phyloP scores from a whole-genome alignment of 2,329 filamentous ascomycete genomes.

The Colletotrichum noveboracense region DNA sequence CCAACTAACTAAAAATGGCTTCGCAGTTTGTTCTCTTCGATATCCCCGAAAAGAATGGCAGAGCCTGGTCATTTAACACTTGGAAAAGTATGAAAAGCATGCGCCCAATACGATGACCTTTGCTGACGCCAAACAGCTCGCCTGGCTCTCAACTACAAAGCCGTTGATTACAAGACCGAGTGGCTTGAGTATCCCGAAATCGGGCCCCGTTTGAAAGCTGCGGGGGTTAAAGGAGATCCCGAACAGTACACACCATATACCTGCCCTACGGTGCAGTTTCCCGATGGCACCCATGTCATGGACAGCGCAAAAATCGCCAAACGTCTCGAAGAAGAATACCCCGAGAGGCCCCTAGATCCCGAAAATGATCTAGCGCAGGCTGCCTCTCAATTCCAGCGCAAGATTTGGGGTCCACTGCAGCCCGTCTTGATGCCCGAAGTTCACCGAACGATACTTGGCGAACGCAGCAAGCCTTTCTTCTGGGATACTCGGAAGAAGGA shows the following conservation, averaged over 20 bases:
- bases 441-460: constrained; percentile 54
- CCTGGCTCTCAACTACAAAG: constrained; percentile 71
- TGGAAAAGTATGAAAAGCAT: constrained; percentile 65
- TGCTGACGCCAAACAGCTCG: constrained; percentile 53
- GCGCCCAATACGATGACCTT: neutral
- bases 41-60: constrained; percentile 52
- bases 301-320: constrained; percentile 67
- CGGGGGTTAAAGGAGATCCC: constrained; percentile 50
- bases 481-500: constrained; percentile 50
- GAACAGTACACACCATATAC: constrained; percentile 48
- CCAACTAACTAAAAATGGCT: constrained; percentile 18
- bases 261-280: constrained; percentile 60
- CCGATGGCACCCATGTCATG: constrained; percentile 65
- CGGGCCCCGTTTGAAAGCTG: constrained; percentile 53
- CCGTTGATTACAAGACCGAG: constrained; percentile 69
- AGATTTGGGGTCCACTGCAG: constrained; percentile 35
- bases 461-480: constrained; percentile 60
- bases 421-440: constrained; percentile 54
- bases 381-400: constrained; percentile 44
- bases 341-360: constrained; percentile 61
- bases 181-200: constrained; percentile 75
- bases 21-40: constrained; percentile 61
- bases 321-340: constrained; percentile 63
- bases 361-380: constrained; percentile 54
- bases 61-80: constrained; percentile 70